phyloP scores from a whole-genome alignment of 495 filamentous ascomycete species.

The Aspergillus biplanus region DNA sequence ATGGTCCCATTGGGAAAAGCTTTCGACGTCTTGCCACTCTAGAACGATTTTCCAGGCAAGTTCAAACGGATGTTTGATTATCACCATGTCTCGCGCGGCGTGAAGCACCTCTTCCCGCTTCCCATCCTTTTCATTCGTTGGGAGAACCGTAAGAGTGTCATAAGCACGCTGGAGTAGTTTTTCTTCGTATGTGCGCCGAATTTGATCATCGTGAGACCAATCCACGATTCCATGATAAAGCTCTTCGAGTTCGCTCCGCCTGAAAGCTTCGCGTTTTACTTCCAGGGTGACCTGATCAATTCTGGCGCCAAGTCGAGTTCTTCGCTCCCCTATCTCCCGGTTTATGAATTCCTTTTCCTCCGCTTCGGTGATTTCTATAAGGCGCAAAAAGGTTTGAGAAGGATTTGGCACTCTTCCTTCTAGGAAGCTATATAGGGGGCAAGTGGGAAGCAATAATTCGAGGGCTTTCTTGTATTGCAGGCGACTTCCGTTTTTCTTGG shows the following conservation, averaged over 20 bases:
- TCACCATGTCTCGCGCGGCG: constrained; percentile 86
- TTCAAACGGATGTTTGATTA: constrained; percentile 89
- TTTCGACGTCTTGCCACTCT: constrained; percentile 83
- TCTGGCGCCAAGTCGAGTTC: constrained; percentile 84
- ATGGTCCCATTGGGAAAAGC: constrained; percentile 71
- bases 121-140: constrained; percentile 62
- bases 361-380: constrained; percentile 82
- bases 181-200: constrained; percentile 84
- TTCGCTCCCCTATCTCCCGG: constrained; percentile 82
- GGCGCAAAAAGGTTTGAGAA: constrained; percentile 74
- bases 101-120: constrained; percentile 73
- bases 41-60: constrained; percentile 89
- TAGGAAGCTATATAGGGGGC: constrained; percentile 76
- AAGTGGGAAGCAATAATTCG: constrained; percentile 73
- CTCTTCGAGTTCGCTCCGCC: constrained; percentile 67
- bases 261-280: constrained; percentile 83
- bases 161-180: constrained; percentile 83
- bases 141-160: constrained; percentile 71
- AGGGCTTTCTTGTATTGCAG: constrained; percentile 73
- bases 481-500: constrained; percentile 70
- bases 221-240: constrained; percentile 83
- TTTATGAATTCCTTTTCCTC: constrained; percentile 93
- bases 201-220: constrained; percentile 86
- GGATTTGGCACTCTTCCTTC: constrained; percentile 87
- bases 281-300: constrained; percentile 81